A percentile compares a stretch with the other conserved stretches of the same genome.
Conservation (phyloP, 306 rosid genomes). For the Lagenaria siceraria region DNA sequence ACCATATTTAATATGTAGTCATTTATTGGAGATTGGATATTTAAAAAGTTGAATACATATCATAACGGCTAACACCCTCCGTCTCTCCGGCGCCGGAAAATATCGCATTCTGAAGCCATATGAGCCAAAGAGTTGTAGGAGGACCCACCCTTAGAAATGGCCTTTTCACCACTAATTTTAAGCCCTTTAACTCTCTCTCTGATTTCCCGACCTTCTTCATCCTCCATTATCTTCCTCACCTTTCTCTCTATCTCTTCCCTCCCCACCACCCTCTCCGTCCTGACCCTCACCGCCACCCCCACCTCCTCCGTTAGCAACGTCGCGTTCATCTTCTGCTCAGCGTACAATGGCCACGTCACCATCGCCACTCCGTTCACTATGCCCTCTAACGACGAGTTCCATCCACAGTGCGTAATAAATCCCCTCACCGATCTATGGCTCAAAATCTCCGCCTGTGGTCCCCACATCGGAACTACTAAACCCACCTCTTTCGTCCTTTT, state of each 20-base stretch:
- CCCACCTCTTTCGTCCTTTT: constrained; percentile 10
- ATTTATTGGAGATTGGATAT: too few species aligned
- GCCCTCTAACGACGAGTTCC: not conserved
- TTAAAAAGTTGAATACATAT: too few species aligned
- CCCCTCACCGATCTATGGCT: not conserved
- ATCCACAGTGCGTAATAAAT: not conserved
- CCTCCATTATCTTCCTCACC: constrained; percentile 19
- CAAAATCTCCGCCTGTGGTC: not conserved
- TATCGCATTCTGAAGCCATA: not conserved
- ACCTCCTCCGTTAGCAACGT: constrained; percentile 26
- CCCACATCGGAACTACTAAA: not conserved
- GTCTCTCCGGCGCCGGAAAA: not conserved
- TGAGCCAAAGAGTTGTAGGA: constrained; percentile 9
- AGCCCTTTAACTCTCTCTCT: constrained; percentile 15
- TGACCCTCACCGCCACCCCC: constrained; percentile 19
- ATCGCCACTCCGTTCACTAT: not conserved
- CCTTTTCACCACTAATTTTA: constrained; percentile 10
- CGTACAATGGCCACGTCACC: not conserved
- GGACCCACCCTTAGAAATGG: constrained; percentile 14
- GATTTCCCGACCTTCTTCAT: not conserved
- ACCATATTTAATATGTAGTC: too few species aligned
- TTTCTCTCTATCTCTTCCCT: constrained; percentile 24
- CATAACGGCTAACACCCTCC: too few species aligned
- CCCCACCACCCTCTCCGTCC: constrained; percentile 15
- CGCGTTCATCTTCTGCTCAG: not conserved